These are phyloP conservation scores for Malus orientalis DNA, from an alignment of 306 rosid species.

Conservation along the genomic window DNA sequence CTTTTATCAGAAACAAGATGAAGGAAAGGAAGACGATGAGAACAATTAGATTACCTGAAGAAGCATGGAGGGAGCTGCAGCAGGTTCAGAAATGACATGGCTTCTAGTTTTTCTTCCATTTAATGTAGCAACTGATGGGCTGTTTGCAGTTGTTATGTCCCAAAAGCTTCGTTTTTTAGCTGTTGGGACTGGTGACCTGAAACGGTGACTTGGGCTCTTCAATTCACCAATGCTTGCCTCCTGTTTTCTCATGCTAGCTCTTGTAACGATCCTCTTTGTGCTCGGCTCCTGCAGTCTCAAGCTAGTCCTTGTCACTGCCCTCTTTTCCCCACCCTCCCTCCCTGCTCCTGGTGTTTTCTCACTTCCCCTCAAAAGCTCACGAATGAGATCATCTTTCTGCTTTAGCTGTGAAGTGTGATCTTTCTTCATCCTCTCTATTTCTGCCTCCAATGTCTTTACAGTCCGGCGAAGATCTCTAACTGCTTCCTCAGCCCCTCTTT, in stretches of 20 bases:
- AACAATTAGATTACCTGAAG: conserved; percentile 64
- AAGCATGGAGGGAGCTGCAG: conserved; percentile 81
- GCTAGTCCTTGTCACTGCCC: conserved; percentile 48
- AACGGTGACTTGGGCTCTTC: conserved; percentile 72
- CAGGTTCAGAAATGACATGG: conserved; percentile 62
- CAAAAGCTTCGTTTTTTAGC: conserved; percentile 90
- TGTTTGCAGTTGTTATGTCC: conserved; percentile 81
- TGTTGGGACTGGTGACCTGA: conserved; percentile 67
- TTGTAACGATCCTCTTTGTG: conserved; percentile 10
- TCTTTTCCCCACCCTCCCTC: conserved; percentile 24
- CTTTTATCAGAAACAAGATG: neutral
- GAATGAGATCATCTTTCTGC: conserved; percentile 68
- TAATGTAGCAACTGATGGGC: conserved; percentile 66
- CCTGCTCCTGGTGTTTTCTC: conserved; percentile 30
- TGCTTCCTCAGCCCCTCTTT: conserved; percentile 53
- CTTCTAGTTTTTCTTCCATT: conserved; percentile 89
- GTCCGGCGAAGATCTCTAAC: conserved; percentile 51
- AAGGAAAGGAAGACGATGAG: neutral
- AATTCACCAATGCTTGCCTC: conserved; percentile 57
- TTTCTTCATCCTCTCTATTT: conserved; percentile 68
- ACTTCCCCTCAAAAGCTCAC: conserved; percentile 42
- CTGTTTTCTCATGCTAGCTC: conserved; percentile 50
- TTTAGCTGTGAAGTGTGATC: conserved; percentile 60
- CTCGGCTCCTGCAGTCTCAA: conserved; percentile 51
- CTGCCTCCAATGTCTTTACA: conserved; percentile 57